Evolutionary conservation across 2,329 filamentous ascomycete species (phyloP).

Genomic region (Tolypocladium tundrense): DNA sequence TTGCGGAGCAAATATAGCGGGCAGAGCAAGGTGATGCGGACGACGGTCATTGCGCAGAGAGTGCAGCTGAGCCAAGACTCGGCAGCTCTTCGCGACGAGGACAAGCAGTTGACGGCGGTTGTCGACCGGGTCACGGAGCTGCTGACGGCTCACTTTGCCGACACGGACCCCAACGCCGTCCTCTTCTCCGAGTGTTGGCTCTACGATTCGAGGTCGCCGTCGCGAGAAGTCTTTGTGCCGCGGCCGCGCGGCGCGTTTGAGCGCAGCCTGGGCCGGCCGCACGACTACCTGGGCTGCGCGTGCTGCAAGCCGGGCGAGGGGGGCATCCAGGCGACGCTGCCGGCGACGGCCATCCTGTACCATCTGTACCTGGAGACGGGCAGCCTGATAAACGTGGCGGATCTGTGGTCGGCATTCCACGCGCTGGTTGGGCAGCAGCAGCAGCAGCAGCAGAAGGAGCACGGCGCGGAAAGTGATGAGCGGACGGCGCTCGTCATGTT

Average conservation of each 20-base stretch:
- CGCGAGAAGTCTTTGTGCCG: slow-evolving; percentile 65
- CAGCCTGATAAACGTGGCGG: slow-evolving; percentile 65
- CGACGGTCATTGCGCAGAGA: slow-evolving; percentile 71
- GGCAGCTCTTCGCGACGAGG: slow-evolving; percentile 57
- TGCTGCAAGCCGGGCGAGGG: slow-evolving; percentile 48
- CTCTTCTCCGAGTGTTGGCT: slow-evolving; percentile 64
- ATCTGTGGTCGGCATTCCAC: slow-evolving; percentile 70
- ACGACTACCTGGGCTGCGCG: slow-evolving; percentile 66
- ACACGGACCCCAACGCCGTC: slow-evolving; percentile 25
- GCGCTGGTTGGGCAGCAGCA: slow-evolving; percentile 41
- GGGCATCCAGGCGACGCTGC: slow-evolving; percentile 50
- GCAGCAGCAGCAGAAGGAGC: slow-evolving; percentile 20
- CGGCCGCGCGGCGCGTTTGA: slow-evolving; percentile 61
- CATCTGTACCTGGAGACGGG: slow-evolving; percentile 72
- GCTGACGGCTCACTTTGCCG: slow-evolving; percentile 14
- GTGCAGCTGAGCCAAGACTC: slow-evolving; percentile 71
- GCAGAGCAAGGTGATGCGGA: slow-evolving; percentile 59
- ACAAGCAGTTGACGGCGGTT: slow-evolving; percentile 58
- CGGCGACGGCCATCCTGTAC: slow-evolving; percentile 64
- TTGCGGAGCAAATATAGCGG: slow-evolving; percentile 69
- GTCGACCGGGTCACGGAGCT: slow-evolving; percentile 37
- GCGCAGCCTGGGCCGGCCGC: slow-evolving; percentile 58
- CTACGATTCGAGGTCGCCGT: slow-evolving; percentile 61
- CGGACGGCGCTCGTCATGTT: slow-evolving; percentile 62
- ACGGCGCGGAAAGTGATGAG: slow-evolving; percentile 37